phyloP scores from a whole-genome alignment of 1,284 basidiomycete genomes.

The Cerrena zonata region DNA sequence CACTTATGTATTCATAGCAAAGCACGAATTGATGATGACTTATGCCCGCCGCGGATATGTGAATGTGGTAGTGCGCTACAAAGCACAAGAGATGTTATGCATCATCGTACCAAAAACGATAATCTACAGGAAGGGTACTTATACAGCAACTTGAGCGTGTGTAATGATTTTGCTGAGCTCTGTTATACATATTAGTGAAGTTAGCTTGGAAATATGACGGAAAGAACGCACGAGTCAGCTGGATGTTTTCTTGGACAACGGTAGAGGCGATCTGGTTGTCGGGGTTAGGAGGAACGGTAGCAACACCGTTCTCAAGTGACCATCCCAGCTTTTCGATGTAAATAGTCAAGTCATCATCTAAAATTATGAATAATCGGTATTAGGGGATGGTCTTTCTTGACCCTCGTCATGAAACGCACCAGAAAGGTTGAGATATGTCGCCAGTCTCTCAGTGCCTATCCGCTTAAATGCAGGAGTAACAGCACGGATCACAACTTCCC shows the following conservation, averaged over 20 bases:
- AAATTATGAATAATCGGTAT: slow-evolving; percentile 5
- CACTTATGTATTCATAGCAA: not conserved
- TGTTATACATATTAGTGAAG: slow-evolving; percentile 27
- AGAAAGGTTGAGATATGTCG: slow-evolving; percentile 67
- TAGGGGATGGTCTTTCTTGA: too few relatives aligned
- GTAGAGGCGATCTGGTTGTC: slow-evolving; percentile 93
- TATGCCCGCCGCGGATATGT: not conserved
- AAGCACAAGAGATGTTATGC: too few relatives aligned
- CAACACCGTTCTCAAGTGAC: slow-evolving; percentile 55
- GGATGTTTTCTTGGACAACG: slow-evolving; percentile 87
- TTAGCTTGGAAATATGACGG: too few relatives aligned
- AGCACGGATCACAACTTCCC: slow-evolving; percentile 70
- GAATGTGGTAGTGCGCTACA: too few relatives aligned
- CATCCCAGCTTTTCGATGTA: slow-evolving; percentile 75
- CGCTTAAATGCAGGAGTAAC: slow-evolving; percentile 76
- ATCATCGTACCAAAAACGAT: too few relatives aligned
- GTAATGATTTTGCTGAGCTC: slow-evolving; percentile 82
- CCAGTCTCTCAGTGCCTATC: slow-evolving; percentile 64
- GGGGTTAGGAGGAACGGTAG: slow-evolving; percentile 79
- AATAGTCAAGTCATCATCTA: slow-evolving; percentile 56
- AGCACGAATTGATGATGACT: not conserved
- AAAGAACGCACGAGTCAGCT: slow-evolving; percentile 78
- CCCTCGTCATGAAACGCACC: slow-evolving; percentile 39
- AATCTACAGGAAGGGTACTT: too few relatives aligned
- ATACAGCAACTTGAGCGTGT: slow-evolving; percentile 44